These are phyloP conservation scores for Dothistroma pini DNA, from an alignment of 2,329 filamentous ascomycete genomes.

Conservation along the genomic window DNA sequence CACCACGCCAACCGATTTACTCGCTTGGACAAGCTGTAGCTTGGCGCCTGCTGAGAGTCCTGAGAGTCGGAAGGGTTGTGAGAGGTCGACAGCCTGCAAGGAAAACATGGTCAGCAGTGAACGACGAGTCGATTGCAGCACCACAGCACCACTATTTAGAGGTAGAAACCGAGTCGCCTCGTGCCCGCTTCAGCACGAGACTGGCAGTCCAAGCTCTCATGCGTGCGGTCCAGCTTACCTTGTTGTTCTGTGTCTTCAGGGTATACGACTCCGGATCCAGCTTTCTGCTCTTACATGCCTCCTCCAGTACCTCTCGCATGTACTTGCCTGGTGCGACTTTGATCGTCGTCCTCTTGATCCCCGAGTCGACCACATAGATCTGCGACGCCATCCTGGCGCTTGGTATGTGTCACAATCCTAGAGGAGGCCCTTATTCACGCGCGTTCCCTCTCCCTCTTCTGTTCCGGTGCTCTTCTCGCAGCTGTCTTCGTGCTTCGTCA, in stretches of 20 bases:
- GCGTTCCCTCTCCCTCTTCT: conserved; percentile 4
- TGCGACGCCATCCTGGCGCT: conserved; percentile 62
- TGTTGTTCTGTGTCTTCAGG: conserved; percentile 86
- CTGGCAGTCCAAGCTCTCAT: background rate
- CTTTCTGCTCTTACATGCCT: conserved; percentile 81
- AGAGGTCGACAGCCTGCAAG: conserved; percentile 67
- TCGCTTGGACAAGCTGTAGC: conserved; percentile 83
- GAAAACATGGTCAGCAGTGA: background rate
- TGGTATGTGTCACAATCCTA: background rate
- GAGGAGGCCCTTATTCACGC: background rate
- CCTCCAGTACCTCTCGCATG: conserved; percentile 77
- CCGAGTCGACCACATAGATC: conserved; percentile 80
- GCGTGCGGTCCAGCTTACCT: conserved; percentile 36
- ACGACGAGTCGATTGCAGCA: too few relatives aligned
- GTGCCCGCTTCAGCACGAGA: background rate
- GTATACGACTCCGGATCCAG: conserved; percentile 69
- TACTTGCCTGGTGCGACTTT: conserved; percentile 80
- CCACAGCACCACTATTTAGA: too few relatives aligned
- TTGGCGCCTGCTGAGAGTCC: conserved; percentile 83
- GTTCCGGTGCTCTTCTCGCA: conserved; percentile 20
- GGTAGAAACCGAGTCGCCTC: too few relatives aligned
- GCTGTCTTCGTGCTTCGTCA: conserved; percentile 19
- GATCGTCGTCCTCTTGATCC: conserved; percentile 71
- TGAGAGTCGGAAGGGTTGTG: conserved; percentile 75
- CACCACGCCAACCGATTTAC: conserved; percentile 78